Evolutionary conservation across 75 land plant species (phyloP).

Genomic region (Cupressus sempervirens): DNA sequence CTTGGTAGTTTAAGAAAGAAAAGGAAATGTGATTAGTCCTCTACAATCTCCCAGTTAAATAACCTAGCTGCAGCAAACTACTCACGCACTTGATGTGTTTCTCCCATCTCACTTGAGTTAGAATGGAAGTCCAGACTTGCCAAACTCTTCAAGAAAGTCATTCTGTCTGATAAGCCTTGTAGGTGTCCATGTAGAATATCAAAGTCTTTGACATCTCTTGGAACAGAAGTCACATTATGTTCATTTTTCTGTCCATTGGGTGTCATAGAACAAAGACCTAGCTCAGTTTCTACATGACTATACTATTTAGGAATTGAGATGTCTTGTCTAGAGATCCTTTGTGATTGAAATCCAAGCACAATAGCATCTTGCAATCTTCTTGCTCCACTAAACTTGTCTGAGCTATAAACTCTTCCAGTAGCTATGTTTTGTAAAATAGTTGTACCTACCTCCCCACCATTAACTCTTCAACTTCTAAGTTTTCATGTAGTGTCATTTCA

Average conservation of each 20-base stretch:
- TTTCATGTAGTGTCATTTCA: too few species aligned
- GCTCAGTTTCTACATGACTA: slow-evolving; percentile 62
- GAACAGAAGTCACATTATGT: slow-evolving; percentile 8
- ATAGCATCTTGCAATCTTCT: slow-evolving; percentile 97
- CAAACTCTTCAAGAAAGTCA: slow-evolving; percentile 62
- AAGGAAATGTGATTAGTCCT: too few species aligned
- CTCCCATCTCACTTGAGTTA: slow-evolving; percentile 43
- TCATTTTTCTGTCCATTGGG: slow-evolving; percentile 18
- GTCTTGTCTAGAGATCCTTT: slow-evolving; percentile 85
- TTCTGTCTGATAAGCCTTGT: slow-evolving; percentile 81
- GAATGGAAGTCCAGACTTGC: slow-evolving; percentile 44
- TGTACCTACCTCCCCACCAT: too few species aligned
- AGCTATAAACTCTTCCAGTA: too few species aligned
- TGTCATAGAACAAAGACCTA: slow-evolving; percentile 38
- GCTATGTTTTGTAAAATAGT: too few species aligned
- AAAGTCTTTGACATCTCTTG: slow-evolving; percentile 55
- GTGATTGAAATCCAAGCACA: slow-evolving; percentile 88
- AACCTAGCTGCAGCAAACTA: slow-evolving; percentile 79
- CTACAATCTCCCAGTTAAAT: slow-evolving; percentile 98
- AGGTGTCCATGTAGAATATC: slow-evolving; percentile 87
- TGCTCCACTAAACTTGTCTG: slow-evolving; percentile 91
- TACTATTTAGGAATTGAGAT: slow-evolving; percentile 89
- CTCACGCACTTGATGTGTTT: slow-evolving; percentile 64
- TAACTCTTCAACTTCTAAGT: too few species aligned
- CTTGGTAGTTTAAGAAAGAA: too few species aligned